Base-by-base conservation (phyloP, 1,139 yeast genomes). In the Geotrichum restrictum region DNA sequence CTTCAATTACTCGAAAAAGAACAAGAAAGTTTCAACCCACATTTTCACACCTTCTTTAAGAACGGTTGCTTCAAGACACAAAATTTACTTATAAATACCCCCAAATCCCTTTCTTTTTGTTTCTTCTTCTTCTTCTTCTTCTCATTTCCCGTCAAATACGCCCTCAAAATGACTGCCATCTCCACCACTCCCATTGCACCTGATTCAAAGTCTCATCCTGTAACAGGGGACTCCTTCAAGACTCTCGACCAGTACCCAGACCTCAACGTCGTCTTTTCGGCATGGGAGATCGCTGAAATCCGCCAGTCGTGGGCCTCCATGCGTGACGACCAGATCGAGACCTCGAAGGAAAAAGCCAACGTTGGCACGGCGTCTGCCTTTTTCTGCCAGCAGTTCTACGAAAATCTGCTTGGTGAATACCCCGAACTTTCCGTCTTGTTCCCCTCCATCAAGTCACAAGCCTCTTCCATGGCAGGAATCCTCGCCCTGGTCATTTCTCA, bases 381-480 rank as follows among this genome's bases (percentile, higher is more conserved):
- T 43, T 66, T 66, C 51, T 65, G 69, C 55, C 77, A 81, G 54
- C 88, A 82, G 66, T 76, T 82, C 60, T 83, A 82, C 67, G 74
- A 78, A 48, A 83, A 82, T 64, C 65, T 83, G 55, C 68, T 83
- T 41, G 67, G 74, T 4, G 78, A 78, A 75, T 79, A 77, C 59
- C 77, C 82, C 0, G 69, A 69, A 31, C 71, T 83, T 55, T 83
- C 81, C 59, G 72, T 71, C 40, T 65, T 80, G 62, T 83, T 82
- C 65, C 88, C 89, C 0, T 78, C 83, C 14, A 78, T 83, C 57
- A 78, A 77, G 59, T 85, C 82, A 59, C 88, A 84, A 69, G 89
- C 94, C 0, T 80, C 81, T 7, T 79, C 91, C 18, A 84, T 87
- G 73, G 89, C 94, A 0, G 93, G 93, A 2, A 88, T 83, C n/a